These are phyloP conservation scores for Linderniella brevidens DNA, from an alignment of 257 asterid species.

Conservation along the genomic window DNA sequence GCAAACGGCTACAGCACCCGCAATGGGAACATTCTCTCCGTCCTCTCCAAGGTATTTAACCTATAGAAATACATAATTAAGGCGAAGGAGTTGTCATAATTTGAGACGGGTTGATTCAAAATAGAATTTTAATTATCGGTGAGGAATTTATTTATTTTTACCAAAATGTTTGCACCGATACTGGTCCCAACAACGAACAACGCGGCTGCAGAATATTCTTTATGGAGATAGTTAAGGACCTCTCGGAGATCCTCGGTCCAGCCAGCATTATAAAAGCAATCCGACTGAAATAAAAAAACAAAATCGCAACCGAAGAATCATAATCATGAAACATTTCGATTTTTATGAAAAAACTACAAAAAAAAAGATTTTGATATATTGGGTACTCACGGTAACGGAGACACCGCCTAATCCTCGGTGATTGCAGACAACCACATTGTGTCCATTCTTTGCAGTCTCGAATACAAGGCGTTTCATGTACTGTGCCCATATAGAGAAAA, in stretches of 20 bases:
- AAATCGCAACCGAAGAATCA: too few relatives aligned
- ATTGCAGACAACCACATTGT: conserved; percentile 79
- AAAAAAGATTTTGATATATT: not conserved
- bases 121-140: conserved; percentile 3
- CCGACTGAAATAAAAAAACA: conserved; percentile 41
- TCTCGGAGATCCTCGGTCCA: conserved; percentile 76
- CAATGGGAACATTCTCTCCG: conserved; percentile 39
- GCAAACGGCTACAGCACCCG: conserved; percentile 88
- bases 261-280: conserved; percentile 72
- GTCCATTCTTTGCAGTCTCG: conserved; percentile 48
- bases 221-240: conserved; percentile 56
- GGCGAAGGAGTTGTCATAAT: not conserved
- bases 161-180: conserved; percentile 93
- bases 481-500: conserved; percentile 16
- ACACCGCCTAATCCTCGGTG: conserved; percentile 93
- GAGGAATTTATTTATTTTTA: conserved; percentile 11
- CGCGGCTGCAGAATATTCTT: conserved; percentile 56
- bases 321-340: not conserved
- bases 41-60: conserved; percentile 60
- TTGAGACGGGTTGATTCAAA: not conserved
- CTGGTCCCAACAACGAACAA: conserved; percentile 69
- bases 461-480: conserved; percentile 68
- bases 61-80: conserved; percentile 21
- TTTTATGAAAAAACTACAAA: not conserved
- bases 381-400: conserved; percentile 57